Evolutionary conservation across 2,329 filamentous ascomycete species (phyloP), one percentile per base, ranked within the genome.

Genomic region (Orbilia quercus): DNA sequence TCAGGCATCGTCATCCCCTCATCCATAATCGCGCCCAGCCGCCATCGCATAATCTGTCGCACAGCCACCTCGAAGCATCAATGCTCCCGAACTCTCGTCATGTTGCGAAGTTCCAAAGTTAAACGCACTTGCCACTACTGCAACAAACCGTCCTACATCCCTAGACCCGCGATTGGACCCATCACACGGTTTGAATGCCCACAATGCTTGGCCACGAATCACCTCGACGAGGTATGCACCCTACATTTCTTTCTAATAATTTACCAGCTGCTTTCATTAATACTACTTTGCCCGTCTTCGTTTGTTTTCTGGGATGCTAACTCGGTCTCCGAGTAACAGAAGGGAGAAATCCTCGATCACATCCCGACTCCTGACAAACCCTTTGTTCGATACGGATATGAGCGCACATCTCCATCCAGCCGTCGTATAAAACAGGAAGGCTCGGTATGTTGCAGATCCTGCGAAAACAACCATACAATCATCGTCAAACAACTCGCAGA

Each of bases 261-360:
- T 75, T 42, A 51, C 20, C 44, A 9, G 40, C 34, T 18, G 20
- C 34, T 67, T 18, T 20, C 47, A 31, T 28, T 34, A n/a, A 67
- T 51, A 45, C n/a, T 4, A 40, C n/a, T n/a, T 31, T 31, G 28
- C 4, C 28, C 28, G 28, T 4, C 9, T 31, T 31, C 28, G 28
- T 31, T 31, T 9, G 28, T 31, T 31, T 4, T 9, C 28, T 31
- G 28, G 31, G 59, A 62, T 20, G 54, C 7, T 75, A 77, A 57
- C 78, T 77, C 69, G 76, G 77, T 75, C 75, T 23, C 45, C 55
- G 18, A n/a, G 2, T 28, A 31, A 70, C 1, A 64, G 90, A 87
- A 91, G 80, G 94, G 94, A 78, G 88, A 96, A 55, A 95, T 98
- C 76, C 90, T 91, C 64, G 94, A 99, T 80, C 91, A 93, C 23